phyloP scores from a whole-genome alignment of 352 stramenopile genomes.

The Phytophthora pistaciae region DNA sequence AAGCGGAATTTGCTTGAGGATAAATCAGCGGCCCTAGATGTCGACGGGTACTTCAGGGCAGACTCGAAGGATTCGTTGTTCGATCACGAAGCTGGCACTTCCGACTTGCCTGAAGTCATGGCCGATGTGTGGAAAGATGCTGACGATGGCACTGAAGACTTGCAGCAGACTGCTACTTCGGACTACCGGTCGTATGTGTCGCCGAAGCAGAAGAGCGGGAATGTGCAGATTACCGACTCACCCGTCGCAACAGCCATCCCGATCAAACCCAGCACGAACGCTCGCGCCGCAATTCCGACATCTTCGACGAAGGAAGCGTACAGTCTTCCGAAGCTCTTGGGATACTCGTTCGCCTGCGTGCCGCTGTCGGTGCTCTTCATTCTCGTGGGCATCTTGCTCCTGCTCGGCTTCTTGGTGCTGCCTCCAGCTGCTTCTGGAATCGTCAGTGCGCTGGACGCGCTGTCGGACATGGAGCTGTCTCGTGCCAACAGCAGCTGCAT shows the following conservation, averaged over 20 bases:
- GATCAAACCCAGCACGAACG: conserved; percentile 30
- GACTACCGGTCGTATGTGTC: conserved; percentile 67
- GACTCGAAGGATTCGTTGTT: conserved; percentile 70
- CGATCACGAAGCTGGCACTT: conserved; percentile 42
- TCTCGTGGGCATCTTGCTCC: conserved; percentile 57
- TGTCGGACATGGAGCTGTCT: conserved; percentile 82
- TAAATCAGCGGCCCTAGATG: conserved; percentile 39
- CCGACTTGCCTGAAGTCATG: conserved; percentile 39
- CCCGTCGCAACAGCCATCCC: conserved; percentile 28
- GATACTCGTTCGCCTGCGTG: conserved; percentile 68
- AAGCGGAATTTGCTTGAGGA: conserved; percentile 39
- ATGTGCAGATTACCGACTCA: conserved; percentile 37
- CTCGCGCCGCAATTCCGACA: conserved; percentile 16
- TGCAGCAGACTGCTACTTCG: conserved; percentile 34
- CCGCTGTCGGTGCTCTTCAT: conserved; percentile 69
- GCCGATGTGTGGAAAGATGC: conserved; percentile 48
- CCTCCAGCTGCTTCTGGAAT: conserved; percentile 60
- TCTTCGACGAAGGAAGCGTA: conserved; percentile 40
- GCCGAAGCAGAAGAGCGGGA: conserved; percentile 55
- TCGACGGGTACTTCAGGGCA: conserved; percentile 53
- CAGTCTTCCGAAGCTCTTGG: conserved; percentile 69
- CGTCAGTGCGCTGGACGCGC: conserved; percentile 63
- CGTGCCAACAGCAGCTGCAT: conserved; percentile 77
- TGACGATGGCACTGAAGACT: conserved; percentile 30
- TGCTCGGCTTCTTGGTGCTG: conserved; percentile 70